Conservation (phyloP, 495 filamentous ascomycete species). For the Glarea lozoyensis region DNA sequence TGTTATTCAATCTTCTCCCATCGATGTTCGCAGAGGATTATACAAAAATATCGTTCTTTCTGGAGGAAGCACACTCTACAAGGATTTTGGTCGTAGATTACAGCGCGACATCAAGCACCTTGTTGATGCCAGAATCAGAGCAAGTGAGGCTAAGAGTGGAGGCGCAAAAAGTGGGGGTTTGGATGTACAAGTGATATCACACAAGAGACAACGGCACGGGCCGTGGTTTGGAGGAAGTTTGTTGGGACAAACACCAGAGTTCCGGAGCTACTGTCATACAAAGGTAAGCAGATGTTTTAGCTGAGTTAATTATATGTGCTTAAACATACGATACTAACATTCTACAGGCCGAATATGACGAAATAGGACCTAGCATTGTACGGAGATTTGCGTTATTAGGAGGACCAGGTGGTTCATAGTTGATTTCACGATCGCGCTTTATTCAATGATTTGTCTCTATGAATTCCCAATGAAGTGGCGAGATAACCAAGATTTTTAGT, state of each 20-base stretch:
- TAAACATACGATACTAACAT: neutral
- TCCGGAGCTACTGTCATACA: constrained; percentile 96
- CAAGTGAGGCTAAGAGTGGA: constrained; percentile 85
- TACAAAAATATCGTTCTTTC: constrained; percentile 99
- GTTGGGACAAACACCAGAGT: constrained; percentile 97
- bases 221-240: constrained; percentile 98
- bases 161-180: constrained; percentile 72
- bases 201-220: constrained; percentile 91
- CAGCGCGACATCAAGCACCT: constrained; percentile 94
- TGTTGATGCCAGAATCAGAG: constrained; percentile 83
- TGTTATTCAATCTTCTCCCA: constrained; percentile 94
- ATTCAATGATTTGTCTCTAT: too few species aligned
- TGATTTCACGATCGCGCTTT: too few species aligned
- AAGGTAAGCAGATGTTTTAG: constrained; percentile 57
- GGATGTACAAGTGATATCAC: constrained; percentile 92
- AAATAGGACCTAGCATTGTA: constrained; percentile 43
- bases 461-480: too few species aligned
- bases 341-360: constrained; percentile 1
- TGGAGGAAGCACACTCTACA: constrained; percentile 92
- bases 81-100: constrained; percentile 90
- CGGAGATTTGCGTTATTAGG: constrained; percentile 90
- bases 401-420: constrained; percentile 65
- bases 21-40: constrained; percentile 90
- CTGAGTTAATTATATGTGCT: neutral
- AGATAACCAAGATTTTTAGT: too few species aligned